Evolutionary conservation across 306 rosid species (phyloP), one percentile per base, ranked within the genome.

Genomic region (Citrullus mucosospermus): DNA sequence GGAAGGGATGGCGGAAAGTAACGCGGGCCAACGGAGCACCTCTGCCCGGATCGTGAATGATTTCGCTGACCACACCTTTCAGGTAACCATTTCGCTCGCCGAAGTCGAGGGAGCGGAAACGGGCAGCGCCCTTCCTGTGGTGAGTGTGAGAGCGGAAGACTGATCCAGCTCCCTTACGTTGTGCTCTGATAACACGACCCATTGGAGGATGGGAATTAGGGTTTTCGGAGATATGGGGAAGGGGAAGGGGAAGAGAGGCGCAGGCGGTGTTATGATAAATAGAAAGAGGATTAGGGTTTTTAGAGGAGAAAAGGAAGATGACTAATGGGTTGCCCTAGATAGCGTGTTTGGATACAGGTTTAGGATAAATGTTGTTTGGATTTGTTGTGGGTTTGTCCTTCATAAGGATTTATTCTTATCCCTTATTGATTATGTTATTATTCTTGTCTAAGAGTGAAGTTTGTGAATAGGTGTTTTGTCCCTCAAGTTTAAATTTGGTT

Each of bases 91-190:
- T 79, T 18, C 81, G 55, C 43, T 79, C 77, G 10, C 81, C 81
- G 43, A 79, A 79, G 18, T 79, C 81, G 28, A 79, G 77, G 30
- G 77, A 66, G n/a, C 77, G 77, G 68, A 79, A 79, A 15, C 81
- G 74, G 44, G 81, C 81, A 8, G 81, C 68, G 10, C 81, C 81
- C 57, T 79, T 79, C 43, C 77, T 68, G 65, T 79, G 81, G 77
- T 79, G 81, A 18, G 81, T 79, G 81, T 79, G 81, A n/a, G 81
- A 79, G 57, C 66, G 67, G 81, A 79, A 79, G 60, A 79, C 77
- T 4, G 81, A 79, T 9, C 81, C 81, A 15, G 77, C 81, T 55
- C 81, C 81, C 68, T 79, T 79, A 53, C 81, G 66, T 2, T 79
- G 81, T 55, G 77, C 81, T 51, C 81, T 71, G 57, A 79, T 79